Evolutionary conservation across 768 basidiomycete species (phyloP).

Genomic region (Serendipita vermifera): DNA sequence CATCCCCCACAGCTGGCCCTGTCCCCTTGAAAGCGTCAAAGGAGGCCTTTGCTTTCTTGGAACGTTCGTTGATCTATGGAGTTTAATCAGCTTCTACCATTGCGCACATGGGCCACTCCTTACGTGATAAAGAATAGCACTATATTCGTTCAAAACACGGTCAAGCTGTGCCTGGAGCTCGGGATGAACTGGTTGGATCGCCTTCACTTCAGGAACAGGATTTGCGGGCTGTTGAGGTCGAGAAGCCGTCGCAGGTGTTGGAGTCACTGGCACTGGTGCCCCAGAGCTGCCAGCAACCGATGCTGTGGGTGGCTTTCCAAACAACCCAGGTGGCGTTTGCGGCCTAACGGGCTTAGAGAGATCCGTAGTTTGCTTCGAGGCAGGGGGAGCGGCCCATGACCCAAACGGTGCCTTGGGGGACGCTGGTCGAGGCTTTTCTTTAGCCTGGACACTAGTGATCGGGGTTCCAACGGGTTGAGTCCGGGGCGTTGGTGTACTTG

Average conservation of each 20-base stretch:
- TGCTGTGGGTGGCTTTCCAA: not conserved
- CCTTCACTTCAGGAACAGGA: slow-evolving; percentile 33
- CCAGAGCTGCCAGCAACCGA: too few relatives aligned
- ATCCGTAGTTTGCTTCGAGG: slow-evolving; percentile 18
- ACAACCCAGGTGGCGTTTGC: slow-evolving; percentile 37
- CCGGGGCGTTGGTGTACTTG: slow-evolving; percentile 2
- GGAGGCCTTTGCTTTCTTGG: slow-evolving; percentile 6
- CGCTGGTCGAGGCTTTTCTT: slow-evolving; percentile 27
- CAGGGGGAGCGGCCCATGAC: slow-evolving; percentile 20
- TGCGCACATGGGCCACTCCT: slow-evolving; percentile 18
- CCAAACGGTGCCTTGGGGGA: slow-evolving; percentile 31
- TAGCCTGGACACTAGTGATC: slow-evolving; percentile 16
- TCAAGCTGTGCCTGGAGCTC: slow-evolving; percentile 34
- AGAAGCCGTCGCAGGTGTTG: slow-evolving; percentile 10
- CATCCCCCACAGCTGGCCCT: not conserved
- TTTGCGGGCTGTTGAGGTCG: slow-evolving; percentile 11
- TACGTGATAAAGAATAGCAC: slow-evolving; percentile 6
- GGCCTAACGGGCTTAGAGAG: slow-evolving; percentile 27
- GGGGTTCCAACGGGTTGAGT: not conserved
- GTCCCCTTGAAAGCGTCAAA: slow-evolving; percentile 9
- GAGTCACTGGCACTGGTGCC: not conserved
- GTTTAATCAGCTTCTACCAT: slow-evolving; percentile 33
- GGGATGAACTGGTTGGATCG: slow-evolving; percentile 55
- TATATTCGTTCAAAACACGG: slow-evolving; percentile 37
- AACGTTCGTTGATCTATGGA: slow-evolving; percentile 24